Conservation (phyloP, 768 basidiomycete species). For the Mycena olivaceomarginata region DNA sequence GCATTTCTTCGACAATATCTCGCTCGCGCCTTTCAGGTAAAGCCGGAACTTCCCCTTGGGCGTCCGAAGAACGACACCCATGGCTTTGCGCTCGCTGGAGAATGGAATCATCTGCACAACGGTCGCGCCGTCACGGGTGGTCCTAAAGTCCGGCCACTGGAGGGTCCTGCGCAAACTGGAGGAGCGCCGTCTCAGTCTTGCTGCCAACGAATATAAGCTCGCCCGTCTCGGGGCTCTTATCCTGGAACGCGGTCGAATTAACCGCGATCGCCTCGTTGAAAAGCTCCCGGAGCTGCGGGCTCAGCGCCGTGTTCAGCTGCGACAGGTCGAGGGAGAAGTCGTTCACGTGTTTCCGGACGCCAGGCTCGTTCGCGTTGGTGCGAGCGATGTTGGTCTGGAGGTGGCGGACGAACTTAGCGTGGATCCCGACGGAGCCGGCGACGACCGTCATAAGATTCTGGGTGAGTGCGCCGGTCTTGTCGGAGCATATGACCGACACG, state of each 20-base stretch:
- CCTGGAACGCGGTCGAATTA: conserved; percentile 97
- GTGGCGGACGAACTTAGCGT: conserved; percentile 93
- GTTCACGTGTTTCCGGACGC: conserved; percentile 65
- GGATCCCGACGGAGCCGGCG: conserved; percentile 94
- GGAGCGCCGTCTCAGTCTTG: conserved; percentile 96
- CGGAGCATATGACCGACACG: conserved; percentile 95
- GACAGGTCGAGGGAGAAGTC: conserved; percentile 95
- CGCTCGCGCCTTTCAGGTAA: conserved; percentile 95
- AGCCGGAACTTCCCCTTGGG: conserved; percentile 76
- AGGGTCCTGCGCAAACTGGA: conserved; percentile 90
- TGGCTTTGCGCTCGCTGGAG: conserved; percentile 94
- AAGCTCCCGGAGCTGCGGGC: conserved; percentile 75
- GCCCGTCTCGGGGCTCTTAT: conserved; percentile 77
- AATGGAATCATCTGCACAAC: conserved; percentile 95
- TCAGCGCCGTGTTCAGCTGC: conserved; percentile 79
- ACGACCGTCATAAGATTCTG: conserved; percentile 97
- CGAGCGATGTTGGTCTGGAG: conserved; percentile 83
- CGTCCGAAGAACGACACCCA: conserved; percentile 90
- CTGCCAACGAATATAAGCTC: conserved; percentile 87
- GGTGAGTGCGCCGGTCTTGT: conserved; percentile 74
- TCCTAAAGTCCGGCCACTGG: conserved; percentile 83
- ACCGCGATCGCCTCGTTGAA: conserved; percentile 93
- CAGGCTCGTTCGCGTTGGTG: conserved; percentile 81
- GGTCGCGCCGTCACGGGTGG: conserved; percentile 75
- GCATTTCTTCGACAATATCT: conserved; percentile 91